Base-by-base conservation (phyloP, 75 land plant genomes). In the Adiantum capillusveneris region DNA sequence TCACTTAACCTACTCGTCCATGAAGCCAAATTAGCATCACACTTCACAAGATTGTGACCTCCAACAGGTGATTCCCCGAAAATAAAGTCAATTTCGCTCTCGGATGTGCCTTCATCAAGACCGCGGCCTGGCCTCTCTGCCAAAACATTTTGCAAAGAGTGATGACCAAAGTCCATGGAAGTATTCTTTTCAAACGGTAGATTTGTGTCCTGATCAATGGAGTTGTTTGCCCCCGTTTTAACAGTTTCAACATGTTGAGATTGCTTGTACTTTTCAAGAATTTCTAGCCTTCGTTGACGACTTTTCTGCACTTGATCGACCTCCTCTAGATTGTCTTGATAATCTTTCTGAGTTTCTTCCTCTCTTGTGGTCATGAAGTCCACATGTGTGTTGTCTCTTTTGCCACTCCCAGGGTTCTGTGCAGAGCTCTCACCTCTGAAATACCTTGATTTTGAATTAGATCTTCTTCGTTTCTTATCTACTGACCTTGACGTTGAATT, bases 21-120 rank as follows among this genome's bases (percentile, higher is more conserved):
- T 45, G 87, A 54, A 30, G 59, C 76, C 36, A 82, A 29, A n/a
- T 79, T 80, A 52, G 86, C 92, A 27, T 70, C 86, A 11, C 5
- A 44, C 56, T n/a, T 53, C 81, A 90, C 98, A 62, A 52, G 20
- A 68, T 87, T 86, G 6, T 82, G 86, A 52, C 82, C 79, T 28
- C 79, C 83, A 48, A 86, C 78, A 41, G 99, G 99, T 49, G 99
- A 74, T 39, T 90, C 99, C 46, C 99, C 99, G 82, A 95, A 95
- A 39, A 95, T 86, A 71, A 90, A 96, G 76, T 93, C 99, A 72
- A 49, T 14, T 36, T 39, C 48, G 37, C 90, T 97, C 90, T 95
- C 84, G 44, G 99, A 92, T 46, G 84, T 76, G 53, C 97, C 97
- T 45, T 84, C 82, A 3, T 92, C 92, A 37, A 90, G 71, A 18